Evolutionary conservation across 257 asterid genomes (phyloP).

Genomic region (Petunia secreta): DNA sequence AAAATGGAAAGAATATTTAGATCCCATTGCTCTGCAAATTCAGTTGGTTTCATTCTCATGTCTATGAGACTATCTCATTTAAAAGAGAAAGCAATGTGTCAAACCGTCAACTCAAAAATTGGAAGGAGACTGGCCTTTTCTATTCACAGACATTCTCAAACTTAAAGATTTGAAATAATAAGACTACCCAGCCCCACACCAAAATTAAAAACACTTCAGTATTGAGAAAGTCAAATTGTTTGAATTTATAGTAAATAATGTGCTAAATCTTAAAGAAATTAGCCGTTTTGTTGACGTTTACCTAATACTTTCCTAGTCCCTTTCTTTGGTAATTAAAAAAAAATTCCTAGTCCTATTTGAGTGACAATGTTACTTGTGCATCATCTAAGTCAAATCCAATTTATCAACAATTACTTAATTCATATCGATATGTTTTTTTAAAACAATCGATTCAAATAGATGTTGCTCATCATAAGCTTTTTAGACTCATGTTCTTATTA

Average conservation of each 20-base stretch:
- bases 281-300: not conserved
- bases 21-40: not conserved
- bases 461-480: not conserved
- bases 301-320: not conserved
- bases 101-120: not conserved
- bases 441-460: not conserved
- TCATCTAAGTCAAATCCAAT: not conserved
- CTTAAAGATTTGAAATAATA: not conserved
- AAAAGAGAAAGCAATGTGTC: not conserved
- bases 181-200: not conserved
- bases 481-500: not conserved
- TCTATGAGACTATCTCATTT: not conserved
- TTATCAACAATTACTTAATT: not conserved
- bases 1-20: conserved; percentile 22
- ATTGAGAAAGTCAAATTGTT: not conserved
- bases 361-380: no score
- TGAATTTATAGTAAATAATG: not conserved
- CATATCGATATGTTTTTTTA: not conserved
- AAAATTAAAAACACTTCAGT: not conserved
- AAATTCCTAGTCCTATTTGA: not conserved
- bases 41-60: not conserved
- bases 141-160: not conserved
- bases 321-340: no score
- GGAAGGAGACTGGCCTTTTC: not conserved
- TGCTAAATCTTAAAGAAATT: not conserved